phyloP scores from a whole-genome alignment of 495 filamentous ascomycete genomes.

The Achaetomiella virescens region DNA sequence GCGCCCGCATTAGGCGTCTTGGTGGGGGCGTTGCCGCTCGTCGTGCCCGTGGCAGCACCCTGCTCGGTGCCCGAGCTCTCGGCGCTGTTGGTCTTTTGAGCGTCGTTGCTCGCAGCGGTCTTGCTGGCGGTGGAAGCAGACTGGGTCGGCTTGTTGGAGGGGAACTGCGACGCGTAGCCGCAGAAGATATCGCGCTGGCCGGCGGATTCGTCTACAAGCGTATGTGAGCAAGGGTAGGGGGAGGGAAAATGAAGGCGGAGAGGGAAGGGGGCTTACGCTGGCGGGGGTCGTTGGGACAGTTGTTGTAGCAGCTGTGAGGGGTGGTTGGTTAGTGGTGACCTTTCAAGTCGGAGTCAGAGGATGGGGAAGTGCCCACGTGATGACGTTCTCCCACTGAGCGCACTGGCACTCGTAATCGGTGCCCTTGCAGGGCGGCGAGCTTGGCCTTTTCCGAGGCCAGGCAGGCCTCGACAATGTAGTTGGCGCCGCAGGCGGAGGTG shows the following conservation, averaged over 20 bases:
- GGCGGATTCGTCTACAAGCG: conserved; percentile 7
- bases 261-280: conserved; percentile 13
- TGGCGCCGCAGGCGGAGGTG: conserved; percentile 29
- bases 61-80: background rate
- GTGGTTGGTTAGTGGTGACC: background rate
- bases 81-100: conserved; percentile 3
- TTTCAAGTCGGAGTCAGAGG: background rate
- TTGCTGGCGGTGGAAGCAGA: conserved; percentile 3
- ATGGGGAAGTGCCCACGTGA: too few species aligned
- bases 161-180: conserved; percentile 32
- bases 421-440: conserved; percentile 28
- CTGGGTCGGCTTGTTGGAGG: conserved; percentile 19
- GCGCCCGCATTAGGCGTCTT: conserved; percentile 26
- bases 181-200: conserved; percentile 40
- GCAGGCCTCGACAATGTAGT: conserved; percentile 42
- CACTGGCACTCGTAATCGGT: conserved; percentile 40
- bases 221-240: background rate
- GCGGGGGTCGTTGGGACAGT: conserved; percentile 42
- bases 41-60: conserved; percentile 10
- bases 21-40: conserved; percentile 11
- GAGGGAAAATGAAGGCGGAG: background rate
- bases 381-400: conserved; percentile 29
- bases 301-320: conserved; percentile 39
- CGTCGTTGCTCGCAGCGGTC: conserved; percentile 1
- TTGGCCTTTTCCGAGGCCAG: conserved; percentile 33